Evolutionary conservation across 2,329 filamentous ascomycete genomes (phyloP), one percentile per base, ranked within the genome.

Genomic region (Phialophora macrospora): DNA sequence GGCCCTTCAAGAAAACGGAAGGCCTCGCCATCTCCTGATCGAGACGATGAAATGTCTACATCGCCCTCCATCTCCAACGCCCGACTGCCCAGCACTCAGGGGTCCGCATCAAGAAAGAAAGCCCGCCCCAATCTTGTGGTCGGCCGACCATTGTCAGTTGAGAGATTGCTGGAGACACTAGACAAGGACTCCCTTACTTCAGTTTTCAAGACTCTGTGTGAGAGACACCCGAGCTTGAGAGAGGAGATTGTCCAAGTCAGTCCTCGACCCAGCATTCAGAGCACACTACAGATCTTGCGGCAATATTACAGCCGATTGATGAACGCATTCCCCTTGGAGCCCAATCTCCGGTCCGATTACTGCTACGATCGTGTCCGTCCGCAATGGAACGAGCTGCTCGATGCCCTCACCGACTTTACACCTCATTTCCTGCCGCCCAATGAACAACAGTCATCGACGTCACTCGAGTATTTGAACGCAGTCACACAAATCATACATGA

Each of bases 381-480:
- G 70, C 87, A 90, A 44, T 84, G 98, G 20, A 81, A 88, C 28
- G 88, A 92, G 64, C 85, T 99, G 26, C 87, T 97, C 66, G 92
- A 97, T 65, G 93, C 95, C 51, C 84, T 99, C 52, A 89, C 90
- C 76, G 95, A 99, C 75, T 99, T 96, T 76, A 98, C 93, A 0
- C 92, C 93, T 3, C 93, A 98, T 77, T 99, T 96, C 74, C 87
- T 99, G 2, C 95, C 95, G 12, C 95, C 95, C 0, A 90, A 91
- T 74, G 95, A 99, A 80, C 83, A 86, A 1, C 93, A 97, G 75
- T 83, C 91, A n/a, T 88, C 89, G 32, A 85, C 89, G 14, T 97
- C 93, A 1, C 84, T 99, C 55, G 88, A 89, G 73, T 99, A 93
- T 75, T 85, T 99, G 26, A 92, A 99, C 71, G 90, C 90, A 54